These are phyloP conservation scores for Xylariales sp. DNA, from an alignment of 2,329 filamentous ascomycete species.

Conservation along the genomic window DNA sequence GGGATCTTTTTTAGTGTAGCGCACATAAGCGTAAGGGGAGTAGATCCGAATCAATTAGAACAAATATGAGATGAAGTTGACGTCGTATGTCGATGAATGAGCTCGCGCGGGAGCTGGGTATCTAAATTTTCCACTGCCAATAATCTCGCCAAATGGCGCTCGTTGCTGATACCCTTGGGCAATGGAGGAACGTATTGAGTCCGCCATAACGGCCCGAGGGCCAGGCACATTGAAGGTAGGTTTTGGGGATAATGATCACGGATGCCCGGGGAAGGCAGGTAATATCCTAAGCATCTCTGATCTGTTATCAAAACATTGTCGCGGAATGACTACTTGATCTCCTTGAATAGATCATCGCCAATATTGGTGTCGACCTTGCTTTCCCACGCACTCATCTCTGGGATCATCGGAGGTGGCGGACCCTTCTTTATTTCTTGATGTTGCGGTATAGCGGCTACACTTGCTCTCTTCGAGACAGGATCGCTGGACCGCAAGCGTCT, in stretches of 20 bases:
- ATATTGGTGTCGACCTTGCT: slow-evolving; percentile 42
- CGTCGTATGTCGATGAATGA: slow-evolving; percentile 27
- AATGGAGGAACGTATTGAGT: not conserved
- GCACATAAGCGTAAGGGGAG: slow-evolving; percentile 11
- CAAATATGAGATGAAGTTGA: slow-evolving; percentile 13
- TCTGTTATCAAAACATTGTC: not conserved
- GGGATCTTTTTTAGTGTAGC: slow-evolving; percentile 10
- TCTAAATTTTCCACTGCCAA: slow-evolving; percentile 21
- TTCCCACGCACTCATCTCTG: slow-evolving; percentile 50
- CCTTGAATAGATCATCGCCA: slow-evolving; percentile 53
- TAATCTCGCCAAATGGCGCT: not conserved
- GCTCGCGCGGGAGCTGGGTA: slow-evolving; percentile 29
- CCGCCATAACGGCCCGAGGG: not conserved
- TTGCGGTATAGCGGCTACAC: slow-evolving; percentile 26
- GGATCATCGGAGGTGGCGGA: slow-evolving; percentile 58
- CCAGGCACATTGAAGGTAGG: too few relatives aligned
- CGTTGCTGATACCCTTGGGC: not conserved
- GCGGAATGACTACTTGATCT: slow-evolving; percentile 45
- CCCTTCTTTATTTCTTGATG: slow-evolving; percentile 40
- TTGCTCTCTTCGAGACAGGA: slow-evolving; percentile 36
- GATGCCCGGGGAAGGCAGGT: too few relatives aligned
- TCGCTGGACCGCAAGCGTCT: slow-evolving; percentile 42
- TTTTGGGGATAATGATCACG: too few relatives aligned
- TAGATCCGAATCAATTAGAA: slow-evolving; percentile 9
- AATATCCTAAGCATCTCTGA: slow-evolving; percentile 12